Evolutionary conservation across 257 asterid species (phyloP), one percentile per base, ranked within the genome.

Genomic region (Penstemon davidsonii): DNA sequence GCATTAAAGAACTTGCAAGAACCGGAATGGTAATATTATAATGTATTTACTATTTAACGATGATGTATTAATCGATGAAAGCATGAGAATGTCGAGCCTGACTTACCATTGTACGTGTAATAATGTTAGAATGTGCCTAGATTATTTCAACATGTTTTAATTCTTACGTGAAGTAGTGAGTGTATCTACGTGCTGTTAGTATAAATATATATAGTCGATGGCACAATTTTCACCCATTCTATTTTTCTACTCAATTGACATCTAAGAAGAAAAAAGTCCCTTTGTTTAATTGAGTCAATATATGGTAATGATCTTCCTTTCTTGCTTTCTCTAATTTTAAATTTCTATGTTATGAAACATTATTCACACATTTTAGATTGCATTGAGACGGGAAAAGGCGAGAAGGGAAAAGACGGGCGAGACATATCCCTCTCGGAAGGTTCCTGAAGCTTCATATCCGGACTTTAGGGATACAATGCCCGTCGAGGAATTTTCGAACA

Each of bases 381-480:
- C 97, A 55, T 71, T 90, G 76, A 80, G 94, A 79, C 81, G 97
- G 76, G 97, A 90, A 76, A 85, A 74, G 83, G 81, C 87, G 96
- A 25, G 94, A 79, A 82, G 97, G 76, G 97, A 90, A 76, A 85
- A 74, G 83, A 83, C 88, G 96, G 97, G 97, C 0, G 90, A 86
- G 83, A 82, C 87, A 58, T 96, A 96, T 79, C 96, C 96, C 7
- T 90, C 86, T 82, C 88, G 96, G 97, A 84, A 86, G 82, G 86
- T 88, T 78, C 88, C 94, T 71, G 87, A 92, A 42, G 90, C 96
- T 79, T 88, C 97, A 46, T 88, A 90, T 83, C 96, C 97, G 70
- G 97, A 90, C 78, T 87, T 90, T 47, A 83, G 74, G 81, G 76
- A 78, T 68, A 64, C 72, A 55, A 44, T 64, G 51, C 67, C 82